Evolutionary conservation across 768 basidiomycete genomes (phyloP), one percentile per base, ranked within the genome.

Genomic region (Trametes villosa): DNA sequence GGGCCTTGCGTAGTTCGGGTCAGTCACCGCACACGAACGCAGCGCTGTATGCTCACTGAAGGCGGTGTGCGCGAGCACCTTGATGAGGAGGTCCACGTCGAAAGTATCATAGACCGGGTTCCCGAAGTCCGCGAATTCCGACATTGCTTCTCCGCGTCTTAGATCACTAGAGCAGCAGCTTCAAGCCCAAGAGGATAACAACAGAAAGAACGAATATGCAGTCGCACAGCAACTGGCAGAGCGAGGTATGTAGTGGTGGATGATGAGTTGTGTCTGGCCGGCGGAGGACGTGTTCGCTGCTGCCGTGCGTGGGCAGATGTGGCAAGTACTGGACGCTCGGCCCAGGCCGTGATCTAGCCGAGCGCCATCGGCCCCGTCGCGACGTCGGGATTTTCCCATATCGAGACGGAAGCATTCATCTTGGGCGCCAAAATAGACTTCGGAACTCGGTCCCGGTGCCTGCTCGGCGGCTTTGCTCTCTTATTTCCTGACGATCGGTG

Each of bases 31-130:
- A 4, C 9, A 13, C 24, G 30, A 13, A 24, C 6, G 20, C 20
- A 44, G 30, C 29, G 34, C 40, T 34, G 38, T 30, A n/a, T 38
- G 74, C 88, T 72, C 60, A 90, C 93, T 92, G 79, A 96, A 91
- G 27, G 79, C 78, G 1, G 94, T 96, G 70, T 90, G 83, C 46
- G 80, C 75, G 56, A 95, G 77, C 53, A 94, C 91, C 75, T 91
- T 92, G 65, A 92, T 76, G 52, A 94, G 72, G 57, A 92, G 76
- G 74, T 95, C 93, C 36, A 94, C 59, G 75, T 94, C 88, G 59
- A 94, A 74, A 59, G 75, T 77, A 72, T 93, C 92, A 68, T 86
- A 88, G 46, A 89, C 75, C 20, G 83, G 84, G 11, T 58, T 58
- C 24, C 55, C 51, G 44, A 59, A 46, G 38, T 53, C 62, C 13